Percentiles rank a stretch among this genome's conserved stretches.
Evolutionary conservation across 1,284 basidiomycete genomes (phyloP).

Genomic region (Malassezia arunalokei): DNA sequence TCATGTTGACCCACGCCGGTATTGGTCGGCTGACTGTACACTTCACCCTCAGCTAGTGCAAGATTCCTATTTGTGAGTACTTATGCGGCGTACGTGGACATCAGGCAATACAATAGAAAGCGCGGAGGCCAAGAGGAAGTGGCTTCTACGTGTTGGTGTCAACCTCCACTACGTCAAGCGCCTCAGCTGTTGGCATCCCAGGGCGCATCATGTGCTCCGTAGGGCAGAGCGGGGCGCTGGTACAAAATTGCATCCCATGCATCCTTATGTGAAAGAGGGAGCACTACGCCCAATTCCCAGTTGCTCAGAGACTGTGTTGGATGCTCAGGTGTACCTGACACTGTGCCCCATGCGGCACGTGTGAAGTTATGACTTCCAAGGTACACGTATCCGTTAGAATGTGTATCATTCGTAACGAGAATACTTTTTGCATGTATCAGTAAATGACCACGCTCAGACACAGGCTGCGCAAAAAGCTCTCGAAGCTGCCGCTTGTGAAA

Average conservation of each 20-base stretch:
- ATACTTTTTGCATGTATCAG: constrained; percentile 43
- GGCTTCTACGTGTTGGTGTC: not conserved
- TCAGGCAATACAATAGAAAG: not conserved
- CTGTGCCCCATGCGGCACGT: constrained; percentile 38
- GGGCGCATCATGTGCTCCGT: constrained; percentile 19
- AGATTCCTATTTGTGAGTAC: constrained; percentile 8
- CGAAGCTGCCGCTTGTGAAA: constrained; percentile 12
- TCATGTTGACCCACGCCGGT: constrained; percentile 68
- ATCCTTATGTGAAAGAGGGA: constrained; percentile 23
- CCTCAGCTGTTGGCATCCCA: constrained; percentile 16
- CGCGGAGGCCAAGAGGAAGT: not conserved
- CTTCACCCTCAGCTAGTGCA: constrained; percentile 32
- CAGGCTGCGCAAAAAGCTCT: constrained; percentile 23
- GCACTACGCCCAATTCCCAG: constrained; percentile 38
- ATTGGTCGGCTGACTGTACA: constrained; percentile 72
- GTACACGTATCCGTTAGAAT: constrained; percentile 29
- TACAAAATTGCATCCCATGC: constrained; percentile 23
- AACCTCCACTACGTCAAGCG: not conserved
- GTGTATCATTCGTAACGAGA: constrained; percentile 5
- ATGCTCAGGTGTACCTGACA: constrained; percentile 17
- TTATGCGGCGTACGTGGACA: constrained; percentile 12
- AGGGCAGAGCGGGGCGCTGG: constrained; percentile 22
- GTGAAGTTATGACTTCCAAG: constrained; percentile 41
- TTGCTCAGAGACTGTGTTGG: constrained; percentile 24
- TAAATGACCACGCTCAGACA: constrained; percentile 28